Base-by-base conservation (phyloP, 2,329 filamentous ascomycete genomes). In the Epichloe uncinata region DNA sequence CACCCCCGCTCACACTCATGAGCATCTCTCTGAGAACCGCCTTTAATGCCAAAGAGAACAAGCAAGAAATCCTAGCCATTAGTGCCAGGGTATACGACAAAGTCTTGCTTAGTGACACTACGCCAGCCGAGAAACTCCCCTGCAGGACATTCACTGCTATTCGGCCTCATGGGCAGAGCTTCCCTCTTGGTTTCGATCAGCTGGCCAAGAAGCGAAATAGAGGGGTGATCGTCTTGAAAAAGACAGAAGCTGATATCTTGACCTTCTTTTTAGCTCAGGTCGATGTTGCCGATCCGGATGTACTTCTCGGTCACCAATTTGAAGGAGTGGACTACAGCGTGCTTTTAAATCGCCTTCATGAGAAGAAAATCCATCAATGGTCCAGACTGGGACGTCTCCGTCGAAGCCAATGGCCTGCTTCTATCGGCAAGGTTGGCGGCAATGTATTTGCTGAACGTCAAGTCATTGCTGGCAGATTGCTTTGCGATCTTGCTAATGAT, bases 251-350 rank as follows among this genome's bases (percentile, higher is more conserved):
- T 34, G 87, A 93, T 53, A 78, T 98, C 36, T 73, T 98, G 6
- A 85, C 84, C 57, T 87, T 90, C 63, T 94, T 98, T 65, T 71
- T 98, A 54, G 90, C 90, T 3, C 82, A 96, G 59, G 76, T 98
- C 38, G 87, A 94, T 60, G 78, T 84, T 33, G 83, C 86, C 53
- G 93, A 98, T 60, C 93, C 93, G 0, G 93, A 98, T 70, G 89
- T 95, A 33, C 78, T 98, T 36, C 77, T 97, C 57, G 93, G 93
- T 12, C 91, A 98, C 65, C 85, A 95, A 60, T 77, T 98, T n/a
- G 93, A 98, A 65, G 93, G 95, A 59, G 89, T 96, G 4, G 93
- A 98, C 63, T 95, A 95, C 64, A 94, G 89, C 57, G 82, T 96
- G 50, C 73, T 98, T 11, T 73, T 98, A 26, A 95, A 81, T 63